Evolutionary conservation across 352 stramenopile genomes (phyloP), one percentile per base, ranked within the genome.

Genomic region (Chrysophaeum taylorii): DNA sequence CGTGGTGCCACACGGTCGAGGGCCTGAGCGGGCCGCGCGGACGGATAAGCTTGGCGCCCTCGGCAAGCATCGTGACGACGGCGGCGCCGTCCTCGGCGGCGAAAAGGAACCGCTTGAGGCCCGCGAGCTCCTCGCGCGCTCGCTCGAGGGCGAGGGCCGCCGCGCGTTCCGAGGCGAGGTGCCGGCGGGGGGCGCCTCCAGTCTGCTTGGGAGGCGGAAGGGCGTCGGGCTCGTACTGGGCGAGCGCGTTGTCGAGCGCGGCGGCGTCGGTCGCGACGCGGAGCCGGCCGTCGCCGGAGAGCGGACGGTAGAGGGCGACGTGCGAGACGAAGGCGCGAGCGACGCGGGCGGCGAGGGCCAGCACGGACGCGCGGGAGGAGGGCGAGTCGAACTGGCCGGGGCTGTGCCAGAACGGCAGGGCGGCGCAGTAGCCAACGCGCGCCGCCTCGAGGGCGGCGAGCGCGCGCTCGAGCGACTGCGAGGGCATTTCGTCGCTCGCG

Each of bases 51-150:
- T 2, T 23, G 33, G 7, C 9, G 50, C 50, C 50, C 23, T 29
- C 57, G 9, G 33, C 9, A 18, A 66, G 57, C 2, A 45, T 31
- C 14, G 33, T 16, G 2, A 2, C 5, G 5, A 18, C 31, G 2
- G 14, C 14, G 33, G 57, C 1, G 33, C 45, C 57, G 31, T 36
- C 57, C 15, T 42, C 15, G 15, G 29, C 45, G 9, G 36, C 57
- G 57, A 66, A 66, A 25, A 66, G 31, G 33, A 66, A 25, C 14
- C 57, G 31, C 57, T 66, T 66, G 2, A 66, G 33, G 1, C 2
- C 1, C 1, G 12, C 15, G 5, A 66, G 57, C 36, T 66, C 57
- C 33, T 7, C 31, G 33, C 31, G 57, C 14, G 57, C 57, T 9
- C 2, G 33, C 2, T 18, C 2, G 31, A 66, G 35, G 1, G 41